phyloP scores from a whole-genome alignment of 176 grass and related monocot species.

The Musa beccarii region DNA sequence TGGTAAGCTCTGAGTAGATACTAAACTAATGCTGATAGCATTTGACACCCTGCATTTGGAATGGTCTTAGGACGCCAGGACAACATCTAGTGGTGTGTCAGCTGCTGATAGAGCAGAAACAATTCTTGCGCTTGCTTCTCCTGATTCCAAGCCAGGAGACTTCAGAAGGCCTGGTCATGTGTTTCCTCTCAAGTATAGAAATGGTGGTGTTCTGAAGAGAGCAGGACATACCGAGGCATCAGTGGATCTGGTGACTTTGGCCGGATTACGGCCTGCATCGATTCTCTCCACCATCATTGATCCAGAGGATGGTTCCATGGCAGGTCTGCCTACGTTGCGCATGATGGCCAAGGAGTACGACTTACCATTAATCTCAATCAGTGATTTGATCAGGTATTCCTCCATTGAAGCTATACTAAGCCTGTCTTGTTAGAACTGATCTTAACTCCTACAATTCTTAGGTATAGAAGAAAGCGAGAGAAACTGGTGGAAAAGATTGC shows the following conservation, averaged over 20 bases:
- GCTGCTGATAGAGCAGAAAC: slow-evolving; percentile 78
- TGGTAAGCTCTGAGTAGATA: slow-evolving; percentile 35
- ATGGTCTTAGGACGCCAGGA: slow-evolving; percentile 63
- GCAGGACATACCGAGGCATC: slow-evolving; percentile 77
- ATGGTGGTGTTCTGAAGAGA: slow-evolving; percentile 77
- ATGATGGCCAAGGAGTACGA: slow-evolving; percentile 55
- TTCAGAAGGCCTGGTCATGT: slow-evolving; percentile 75
- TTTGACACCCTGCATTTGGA: slow-evolving; percentile 5
- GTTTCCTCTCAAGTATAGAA: slow-evolving; percentile 76
- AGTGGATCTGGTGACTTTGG: slow-evolving; percentile 54
- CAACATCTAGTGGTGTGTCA: slow-evolving; percentile 54
- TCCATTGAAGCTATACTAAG: slow-evolving; percentile 34
- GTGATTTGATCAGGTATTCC: slow-evolving; percentile 92
- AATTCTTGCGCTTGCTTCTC: slow-evolving; percentile 57
- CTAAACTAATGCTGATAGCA: slow-evolving; percentile 1
- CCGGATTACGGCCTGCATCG: slow-evolving; percentile 52
- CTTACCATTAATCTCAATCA: slow-evolving; percentile 64
- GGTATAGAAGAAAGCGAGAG: slow-evolving; percentile 78
- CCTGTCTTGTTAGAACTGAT: slow-evolving; percentile 8
- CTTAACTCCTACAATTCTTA: slow-evolving; percentile 31
- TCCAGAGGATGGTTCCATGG: slow-evolving; percentile 63
- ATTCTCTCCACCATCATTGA: slow-evolving; percentile 72
- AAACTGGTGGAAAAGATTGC: slow-evolving; percentile 83
- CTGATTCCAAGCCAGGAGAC: slow-evolving; percentile 75
- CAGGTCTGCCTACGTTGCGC: slow-evolving; percentile 36